These are phyloP conservation scores for Betula pendula DNA, from an alignment of 306 rosid genomes.

Conservation along the genomic window DNA sequence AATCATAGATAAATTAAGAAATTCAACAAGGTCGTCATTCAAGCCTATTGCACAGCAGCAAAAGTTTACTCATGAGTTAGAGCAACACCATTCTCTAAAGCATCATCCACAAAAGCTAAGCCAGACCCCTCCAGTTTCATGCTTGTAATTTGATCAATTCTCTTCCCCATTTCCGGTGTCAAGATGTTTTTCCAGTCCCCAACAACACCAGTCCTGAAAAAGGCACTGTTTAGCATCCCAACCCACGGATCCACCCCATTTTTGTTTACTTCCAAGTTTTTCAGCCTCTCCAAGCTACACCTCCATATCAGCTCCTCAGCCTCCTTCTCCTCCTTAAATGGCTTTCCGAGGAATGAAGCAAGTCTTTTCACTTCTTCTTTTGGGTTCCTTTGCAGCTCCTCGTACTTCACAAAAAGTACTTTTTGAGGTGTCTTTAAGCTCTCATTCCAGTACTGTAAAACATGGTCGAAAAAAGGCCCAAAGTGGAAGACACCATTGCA, in stretches of 20 bases:
- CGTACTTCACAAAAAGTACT: slow-evolving; percentile 21
- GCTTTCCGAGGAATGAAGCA: slow-evolving; percentile 14
- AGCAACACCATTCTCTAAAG: not conserved
- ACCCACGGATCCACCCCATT: slow-evolving; percentile 11
- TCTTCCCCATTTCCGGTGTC: slow-evolving; percentile 5
- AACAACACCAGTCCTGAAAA: slow-evolving; percentile 17
- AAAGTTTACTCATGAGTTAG: not conserved
- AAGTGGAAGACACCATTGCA: slow-evolving; percentile 13
- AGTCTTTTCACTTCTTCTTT: slow-evolving; percentile 16
- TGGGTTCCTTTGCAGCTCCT: slow-evolving; percentile 16
- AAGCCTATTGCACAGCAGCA: not conserved
- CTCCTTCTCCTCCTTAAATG: slow-evolving; percentile 9
- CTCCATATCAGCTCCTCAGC: slow-evolving; percentile 11
- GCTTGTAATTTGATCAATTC: slow-evolving; percentile 8
- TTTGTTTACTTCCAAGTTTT: slow-evolving; percentile 19
- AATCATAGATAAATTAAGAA: no score
- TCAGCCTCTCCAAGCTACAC: slow-evolving; percentile 28
- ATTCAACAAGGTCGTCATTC: no score
- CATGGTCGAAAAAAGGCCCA: slow-evolving; percentile 29
- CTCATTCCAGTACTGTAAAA: slow-evolving; percentile 28
- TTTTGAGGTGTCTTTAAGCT: slow-evolving; percentile 21
- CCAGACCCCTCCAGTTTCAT: slow-evolving; percentile 15
- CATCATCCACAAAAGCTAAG: slow-evolving; percentile 5
- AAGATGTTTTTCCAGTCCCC: slow-evolving; percentile 20
- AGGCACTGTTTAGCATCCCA: slow-evolving; percentile 20